Conservation (phyloP, 106 monocot species). For the Dioscorea dumetorum region DNA sequence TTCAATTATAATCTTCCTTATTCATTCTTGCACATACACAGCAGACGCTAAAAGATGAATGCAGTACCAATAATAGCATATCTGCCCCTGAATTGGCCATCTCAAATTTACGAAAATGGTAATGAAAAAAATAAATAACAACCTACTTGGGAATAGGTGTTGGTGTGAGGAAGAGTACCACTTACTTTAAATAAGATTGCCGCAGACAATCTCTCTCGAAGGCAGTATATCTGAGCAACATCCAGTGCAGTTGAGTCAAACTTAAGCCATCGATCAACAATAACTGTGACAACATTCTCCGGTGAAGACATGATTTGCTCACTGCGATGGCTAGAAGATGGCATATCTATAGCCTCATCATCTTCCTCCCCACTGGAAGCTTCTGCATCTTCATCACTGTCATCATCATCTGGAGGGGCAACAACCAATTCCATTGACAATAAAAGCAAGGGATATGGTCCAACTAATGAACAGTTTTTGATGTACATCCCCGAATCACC, state of each 20-base stretch:
- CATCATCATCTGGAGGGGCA: conserved; percentile 51
- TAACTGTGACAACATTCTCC: conserved; percentile 64
- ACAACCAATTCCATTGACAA: conserved; percentile 79
- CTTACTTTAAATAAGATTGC: conserved; percentile 86
- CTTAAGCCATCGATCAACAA: conserved; percentile 86
- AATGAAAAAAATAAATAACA: not conserved
- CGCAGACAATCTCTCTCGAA: conserved; percentile 66
- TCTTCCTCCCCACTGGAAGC: conserved; percentile 45
- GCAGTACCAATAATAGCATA: too few relatives aligned
- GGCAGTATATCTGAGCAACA: conserved; percentile 94
- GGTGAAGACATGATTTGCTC: conserved; percentile 82
- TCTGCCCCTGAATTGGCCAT: not conserved
- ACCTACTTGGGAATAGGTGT: not conserved
- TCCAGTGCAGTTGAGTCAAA: conserved; percentile 81
- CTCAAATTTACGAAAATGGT: not conserved
- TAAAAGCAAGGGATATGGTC: conserved; percentile 67
- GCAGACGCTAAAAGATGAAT: too few relatives aligned
- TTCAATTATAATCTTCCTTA: too few relatives aligned
- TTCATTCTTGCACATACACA: too few relatives aligned
- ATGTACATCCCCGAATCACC: conserved; percentile 77
- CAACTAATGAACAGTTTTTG: conserved; percentile 60
- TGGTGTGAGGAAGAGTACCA: not conserved
- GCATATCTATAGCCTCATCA: conserved; percentile 22
- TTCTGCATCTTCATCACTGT: conserved; percentile 40
- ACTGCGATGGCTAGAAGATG: conserved; percentile 19